These are phyloP conservation scores for Emericellopsis atlantica DNA, from an alignment of 2,329 filamentous ascomycete genomes.

Conservation along the genomic window DNA sequence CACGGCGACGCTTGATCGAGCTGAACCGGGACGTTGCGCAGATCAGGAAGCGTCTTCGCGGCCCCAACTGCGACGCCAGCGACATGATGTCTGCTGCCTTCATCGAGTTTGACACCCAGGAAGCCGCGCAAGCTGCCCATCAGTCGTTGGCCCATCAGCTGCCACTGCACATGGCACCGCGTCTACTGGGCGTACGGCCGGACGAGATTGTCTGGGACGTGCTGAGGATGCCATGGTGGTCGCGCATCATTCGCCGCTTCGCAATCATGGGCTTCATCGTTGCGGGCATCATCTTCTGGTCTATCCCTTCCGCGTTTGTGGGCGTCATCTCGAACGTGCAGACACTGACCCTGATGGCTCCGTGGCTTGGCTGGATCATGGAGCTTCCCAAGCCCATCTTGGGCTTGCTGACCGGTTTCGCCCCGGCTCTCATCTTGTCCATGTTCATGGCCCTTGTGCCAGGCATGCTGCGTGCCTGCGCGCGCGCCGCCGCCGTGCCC, in stretches of 20 bases:
- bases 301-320: constrained; percentile 62
- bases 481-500: constrained; percentile 67
- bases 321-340: constrained; percentile 78
- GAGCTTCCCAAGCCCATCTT: constrained; percentile 58
- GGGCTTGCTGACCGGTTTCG: constrained; percentile 72
- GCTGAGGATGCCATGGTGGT: constrained; percentile 76
- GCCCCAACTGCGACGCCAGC: constrained; percentile 1
- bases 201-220: constrained; percentile 81
- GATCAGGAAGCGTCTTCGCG: constrained; percentile 33
- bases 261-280: constrained; percentile 59
- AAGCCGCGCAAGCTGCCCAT: constrained; percentile 74
- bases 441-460: constrained; percentile 81
- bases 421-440: constrained; percentile 68
- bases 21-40: constrained; percentile 36
- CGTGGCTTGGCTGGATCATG: constrained; percentile 62
- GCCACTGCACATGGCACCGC: constrained; percentile 74
- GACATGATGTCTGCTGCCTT: constrained; percentile 64
- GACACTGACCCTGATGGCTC: constrained; percentile 50
- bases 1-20: constrained; percentile 39
- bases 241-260: constrained; percentile 62
- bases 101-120: constrained; percentile 75
- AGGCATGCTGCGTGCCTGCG: constrained; percentile 72
- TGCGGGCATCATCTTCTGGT: constrained; percentile 79
- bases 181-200: constrained; percentile 73
- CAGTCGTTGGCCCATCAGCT: constrained; percentile 83